Conservation (phyloP, 371 early-diverging fungal genomes). For the Enterocytospora artemiae region DNA sequence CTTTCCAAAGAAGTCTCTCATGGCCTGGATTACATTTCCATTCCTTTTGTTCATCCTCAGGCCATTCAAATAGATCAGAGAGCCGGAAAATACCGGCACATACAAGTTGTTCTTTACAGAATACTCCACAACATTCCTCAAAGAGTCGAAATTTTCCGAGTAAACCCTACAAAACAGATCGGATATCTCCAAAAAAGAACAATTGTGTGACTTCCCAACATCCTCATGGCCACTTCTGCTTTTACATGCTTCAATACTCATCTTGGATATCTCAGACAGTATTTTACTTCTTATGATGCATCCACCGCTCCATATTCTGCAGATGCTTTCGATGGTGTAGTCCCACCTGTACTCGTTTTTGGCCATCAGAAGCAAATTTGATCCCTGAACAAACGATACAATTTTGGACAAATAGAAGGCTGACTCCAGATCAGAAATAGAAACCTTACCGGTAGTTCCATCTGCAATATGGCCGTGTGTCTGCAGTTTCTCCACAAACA, state of each 20-base stretch:
- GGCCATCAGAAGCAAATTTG: conserved; percentile 88
- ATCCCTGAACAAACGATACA: conserved; percentile 93
- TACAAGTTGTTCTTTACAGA: conserved; percentile 73
- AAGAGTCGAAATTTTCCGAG: conserved; percentile 71
- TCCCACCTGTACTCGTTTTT: conserved; percentile 79
- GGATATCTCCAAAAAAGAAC: conserved; percentile 30
- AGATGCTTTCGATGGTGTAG: conserved; percentile 82
- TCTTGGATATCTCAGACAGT: conserved; percentile 9
- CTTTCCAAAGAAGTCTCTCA: conserved; percentile 94
- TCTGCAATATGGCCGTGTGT: conserved; percentile 55
- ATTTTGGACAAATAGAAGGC: conserved; percentile 88
- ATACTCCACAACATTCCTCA: conserved; percentile 72
- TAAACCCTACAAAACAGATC: conserved; percentile 11
- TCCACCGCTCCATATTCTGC: conserved; percentile 94
- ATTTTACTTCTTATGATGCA: conserved; percentile 75
- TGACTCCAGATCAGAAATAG: conserved; percentile 66
- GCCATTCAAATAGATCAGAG: conserved; percentile 73
- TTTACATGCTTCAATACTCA: neutral
- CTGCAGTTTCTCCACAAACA: conserved; percentile 61
- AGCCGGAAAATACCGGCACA: conserved; percentile 75
- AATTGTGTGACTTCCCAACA: too few species aligned
- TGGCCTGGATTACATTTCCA: conserved; percentile 84
- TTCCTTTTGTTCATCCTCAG: conserved; percentile 73
- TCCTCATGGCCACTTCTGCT: too few species aligned
- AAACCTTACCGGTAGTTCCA: neutral